Evolutionary conservation across 805 yeast species (phyloP).

Genomic region (Starmera dryadoides): DNA sequence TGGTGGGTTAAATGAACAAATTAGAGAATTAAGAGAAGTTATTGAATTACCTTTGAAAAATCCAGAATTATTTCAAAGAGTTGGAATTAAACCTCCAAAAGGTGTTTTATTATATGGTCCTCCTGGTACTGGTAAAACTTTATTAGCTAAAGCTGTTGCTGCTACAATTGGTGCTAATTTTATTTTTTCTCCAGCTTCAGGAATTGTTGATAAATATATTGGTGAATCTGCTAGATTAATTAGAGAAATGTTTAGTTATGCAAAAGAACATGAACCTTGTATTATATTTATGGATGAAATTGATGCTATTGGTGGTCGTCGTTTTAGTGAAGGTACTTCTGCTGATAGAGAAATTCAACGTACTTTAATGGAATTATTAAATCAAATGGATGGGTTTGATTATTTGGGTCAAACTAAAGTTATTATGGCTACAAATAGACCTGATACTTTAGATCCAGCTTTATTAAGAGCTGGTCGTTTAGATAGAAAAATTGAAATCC

Average conservation of each 20-base stretch:
- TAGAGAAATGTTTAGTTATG: conserved; percentile 97
- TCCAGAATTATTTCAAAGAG: conserved; percentile 92
- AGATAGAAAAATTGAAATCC: conserved; percentile 93
- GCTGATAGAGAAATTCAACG: conserved; percentile 99
- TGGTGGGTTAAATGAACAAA: conserved; percentile 95
- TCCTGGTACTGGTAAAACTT: conserved; percentile 97
- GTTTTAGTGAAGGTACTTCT: conserved; percentile 96
- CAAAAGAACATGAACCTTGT: conserved; percentile 96
- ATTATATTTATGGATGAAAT: conserved; percentile 98
- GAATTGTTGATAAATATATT: conserved; percentile 94
- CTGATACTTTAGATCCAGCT: conserved; percentile 97
- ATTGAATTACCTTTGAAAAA: conserved; percentile 95
- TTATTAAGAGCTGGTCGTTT: conserved; percentile 94
- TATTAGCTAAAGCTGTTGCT: conserved; percentile 95
- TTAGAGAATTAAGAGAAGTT: conserved; percentile 93
- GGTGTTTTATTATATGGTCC: conserved; percentile 97
- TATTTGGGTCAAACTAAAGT: conserved; percentile 94
- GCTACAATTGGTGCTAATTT: conserved; percentile 98
- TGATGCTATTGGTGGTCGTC: conserved; percentile 97
- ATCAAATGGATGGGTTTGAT: conserved; percentile 98
- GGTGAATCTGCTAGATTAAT: conserved; percentile 96
- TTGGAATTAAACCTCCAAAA: conserved; percentile 98
- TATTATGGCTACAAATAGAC: conserved; percentile 99
- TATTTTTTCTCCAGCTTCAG: conserved; percentile 97
- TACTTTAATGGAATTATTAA: conserved; percentile 91